Conservation (phyloP, 2,329 filamentous ascomycete species). For the Acrocalymma vagum region DNA sequence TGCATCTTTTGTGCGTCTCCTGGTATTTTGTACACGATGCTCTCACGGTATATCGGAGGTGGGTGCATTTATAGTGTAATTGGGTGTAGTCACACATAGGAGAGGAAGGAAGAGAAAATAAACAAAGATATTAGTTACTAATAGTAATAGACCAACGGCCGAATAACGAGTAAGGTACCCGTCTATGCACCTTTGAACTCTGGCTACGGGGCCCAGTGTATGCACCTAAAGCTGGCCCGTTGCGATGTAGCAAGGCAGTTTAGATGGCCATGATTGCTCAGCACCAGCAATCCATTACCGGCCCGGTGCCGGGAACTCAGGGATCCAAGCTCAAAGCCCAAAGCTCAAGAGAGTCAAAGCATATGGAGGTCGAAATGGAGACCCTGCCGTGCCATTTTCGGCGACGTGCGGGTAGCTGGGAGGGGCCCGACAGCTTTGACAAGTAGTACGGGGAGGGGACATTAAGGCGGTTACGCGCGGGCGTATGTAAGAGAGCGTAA, state of each 20-base stretch:
- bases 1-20: slow-evolving; percentile 64
- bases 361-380: slow-evolving; percentile 16
- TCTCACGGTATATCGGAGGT: slow-evolving; percentile 63
- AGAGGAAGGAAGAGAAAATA: slow-evolving; percentile 34
- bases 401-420: slow-evolving; percentile 22
- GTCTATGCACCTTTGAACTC: no score
- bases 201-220: no score
- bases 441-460: slow-evolving; percentile 24
- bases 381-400: slow-evolving; percentile 18
- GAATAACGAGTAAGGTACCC: no score
- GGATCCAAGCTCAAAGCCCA: no score
- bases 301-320: no score
- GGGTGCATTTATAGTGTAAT: slow-evolving; percentile 65
- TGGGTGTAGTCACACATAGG: slow-evolving; percentile 68
- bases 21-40: slow-evolving; percentile 64
- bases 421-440: slow-evolving; percentile 16
- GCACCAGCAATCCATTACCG: no score
- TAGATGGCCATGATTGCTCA: no score
- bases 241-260: no score
- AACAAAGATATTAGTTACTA: slow-evolving; percentile 1
- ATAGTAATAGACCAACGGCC: slow-evolving; percentile 11
- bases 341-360: slow-evolving; percentile 19
- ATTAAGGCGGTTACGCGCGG: slow-evolving; percentile 40
- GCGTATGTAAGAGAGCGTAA: slow-evolving; percentile 34
- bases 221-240: no score